phyloP scores from a whole-genome alignment of 2,329 filamentous ascomycete genomes.

The Ophiosphaerella korrae region DNA sequence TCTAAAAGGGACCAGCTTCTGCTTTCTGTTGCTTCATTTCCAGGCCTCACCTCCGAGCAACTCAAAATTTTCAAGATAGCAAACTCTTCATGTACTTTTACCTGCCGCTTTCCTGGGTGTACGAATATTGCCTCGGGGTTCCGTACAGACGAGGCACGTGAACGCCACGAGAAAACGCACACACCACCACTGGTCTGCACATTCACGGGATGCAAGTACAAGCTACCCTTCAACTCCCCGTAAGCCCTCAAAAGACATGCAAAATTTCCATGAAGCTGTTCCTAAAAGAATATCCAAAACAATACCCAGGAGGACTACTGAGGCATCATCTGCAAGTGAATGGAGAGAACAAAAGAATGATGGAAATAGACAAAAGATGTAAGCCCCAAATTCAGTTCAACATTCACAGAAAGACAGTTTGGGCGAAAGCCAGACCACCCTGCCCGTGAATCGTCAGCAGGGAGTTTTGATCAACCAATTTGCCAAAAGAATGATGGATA shows the following conservation, averaged over 20 bases:
- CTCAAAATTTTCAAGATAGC: not conserved
- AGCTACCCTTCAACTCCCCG: not conserved
- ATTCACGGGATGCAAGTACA: conserved; percentile 5
- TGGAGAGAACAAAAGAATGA: too few relatives aligned
- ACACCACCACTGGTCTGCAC: not conserved
- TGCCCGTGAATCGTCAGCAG: too few relatives aligned
- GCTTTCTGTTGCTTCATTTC: not conserved
- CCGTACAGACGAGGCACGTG: not conserved
- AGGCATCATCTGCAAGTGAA: too few relatives aligned
- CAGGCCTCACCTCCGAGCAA: not conserved
- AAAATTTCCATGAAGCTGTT: not conserved
- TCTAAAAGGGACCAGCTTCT: conserved; percentile 1
- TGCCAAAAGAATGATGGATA: conserved; percentile 54
- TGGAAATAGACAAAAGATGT: too few relatives aligned
- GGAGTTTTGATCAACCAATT: conserved; percentile 46
- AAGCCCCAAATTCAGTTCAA: too few relatives aligned
- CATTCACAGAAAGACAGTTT: too few relatives aligned
- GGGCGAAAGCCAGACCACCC: too few relatives aligned
- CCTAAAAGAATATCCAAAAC: too few relatives aligned
- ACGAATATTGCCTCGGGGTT: conserved; percentile 1
- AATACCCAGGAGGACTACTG: too few relatives aligned
- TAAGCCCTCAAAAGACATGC: conserved; percentile 1
- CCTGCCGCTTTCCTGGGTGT: conserved; percentile 8
- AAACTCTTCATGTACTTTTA: conserved; percentile 2
- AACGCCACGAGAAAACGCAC: conserved; percentile 4